Conservation (phyloP, 306 rosid species). For the Trifolium fragiferum region DNA sequence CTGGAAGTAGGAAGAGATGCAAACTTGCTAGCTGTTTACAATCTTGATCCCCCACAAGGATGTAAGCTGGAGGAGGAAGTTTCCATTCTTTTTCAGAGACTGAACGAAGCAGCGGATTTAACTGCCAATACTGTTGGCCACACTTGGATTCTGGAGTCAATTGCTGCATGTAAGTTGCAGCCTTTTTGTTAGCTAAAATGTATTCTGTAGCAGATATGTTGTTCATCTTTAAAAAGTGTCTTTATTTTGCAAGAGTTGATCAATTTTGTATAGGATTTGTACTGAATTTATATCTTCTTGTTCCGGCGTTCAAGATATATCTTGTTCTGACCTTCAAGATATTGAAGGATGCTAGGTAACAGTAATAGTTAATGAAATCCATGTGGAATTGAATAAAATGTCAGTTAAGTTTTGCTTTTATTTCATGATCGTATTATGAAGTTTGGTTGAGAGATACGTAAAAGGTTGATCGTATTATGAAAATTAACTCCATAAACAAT, state of each 20-base stretch:
- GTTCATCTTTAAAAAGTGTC: conserved; percentile 5
- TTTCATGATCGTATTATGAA: not conserved
- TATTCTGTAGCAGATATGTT: conserved; percentile 4
- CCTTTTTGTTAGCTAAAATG: conserved; percentile 55
- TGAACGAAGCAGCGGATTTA: conserved; percentile 76
- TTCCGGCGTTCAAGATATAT: not conserved
- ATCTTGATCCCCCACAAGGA: conserved; percentile 78
- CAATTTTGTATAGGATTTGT: conserved; percentile 37
- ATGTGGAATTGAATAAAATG: not conserved
- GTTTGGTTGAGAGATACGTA: not conserved
- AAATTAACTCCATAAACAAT: too few species aligned
- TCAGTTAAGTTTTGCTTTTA: not conserved
- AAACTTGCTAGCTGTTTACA: conserved; percentile 69
- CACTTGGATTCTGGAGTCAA: conserved; percentile 89
- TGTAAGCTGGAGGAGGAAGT: conserved; percentile 86
- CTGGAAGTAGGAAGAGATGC: conserved; percentile 41
- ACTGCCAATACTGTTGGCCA: conserved; percentile 71
- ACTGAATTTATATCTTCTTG: conserved; percentile 26
- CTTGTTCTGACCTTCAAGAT: not conserved
- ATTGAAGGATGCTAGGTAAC: not conserved
- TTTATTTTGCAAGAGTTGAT: conserved; percentile 12
- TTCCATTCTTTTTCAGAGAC: conserved; percentile 77
- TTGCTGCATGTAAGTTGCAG: conserved; percentile 74
- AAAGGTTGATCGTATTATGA: too few species aligned
- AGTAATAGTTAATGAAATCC: not conserved